Evolutionary conservation across 257 asterid species (phyloP), one percentile per base, ranked within the genome.

Genomic region (Primulina huaijiensis): DNA sequence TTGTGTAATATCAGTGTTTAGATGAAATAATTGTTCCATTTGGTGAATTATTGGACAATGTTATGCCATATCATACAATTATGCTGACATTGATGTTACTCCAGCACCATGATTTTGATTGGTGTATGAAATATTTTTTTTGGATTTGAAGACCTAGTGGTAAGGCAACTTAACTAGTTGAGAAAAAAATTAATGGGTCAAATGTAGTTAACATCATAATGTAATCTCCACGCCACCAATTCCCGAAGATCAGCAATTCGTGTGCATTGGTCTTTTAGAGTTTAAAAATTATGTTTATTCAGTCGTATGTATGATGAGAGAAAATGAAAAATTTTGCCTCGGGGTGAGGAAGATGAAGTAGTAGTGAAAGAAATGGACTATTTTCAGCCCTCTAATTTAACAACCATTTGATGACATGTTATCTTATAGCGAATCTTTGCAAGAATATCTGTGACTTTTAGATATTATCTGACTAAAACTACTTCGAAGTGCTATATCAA

Each of bases 61-160:
- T 38, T 43, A 17, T 19, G 7, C 59, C 20, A 25, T 59, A 35
- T 65, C 31, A 38, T 31, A 46, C 31, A 25, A 23, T 30, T 14
- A 23, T 23, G 9, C 19, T 59, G 38, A 6, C 62, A 8, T 14
- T 38, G 20, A 43, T 8, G 31, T 25, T 27, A 31, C 50, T 71
- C 46, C 53, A 46, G 6, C 21, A 7, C 57, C 21, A 30, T 11
- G 37, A 62, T 52, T 65, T n/a, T 33, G 35, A 6, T 60, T 60
- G 46, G 8, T 33, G 69, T 31, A 67, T 14, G n/a, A 25, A 12
- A 16, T 30, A 2, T 38, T 0, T 34, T 2, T 3, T 52, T 21
- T 62, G 21, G 66, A n/a, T 62, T 62, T 33, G 50, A 40, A 31
- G 67, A 20, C 67, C 11, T 19, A 62, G 34, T 62, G 27, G 19